Evolutionary conservation across 1,139 yeast species (phyloP), one percentile per base, ranked within the genome.

Genomic region (Petasospora fabianii): DNA sequence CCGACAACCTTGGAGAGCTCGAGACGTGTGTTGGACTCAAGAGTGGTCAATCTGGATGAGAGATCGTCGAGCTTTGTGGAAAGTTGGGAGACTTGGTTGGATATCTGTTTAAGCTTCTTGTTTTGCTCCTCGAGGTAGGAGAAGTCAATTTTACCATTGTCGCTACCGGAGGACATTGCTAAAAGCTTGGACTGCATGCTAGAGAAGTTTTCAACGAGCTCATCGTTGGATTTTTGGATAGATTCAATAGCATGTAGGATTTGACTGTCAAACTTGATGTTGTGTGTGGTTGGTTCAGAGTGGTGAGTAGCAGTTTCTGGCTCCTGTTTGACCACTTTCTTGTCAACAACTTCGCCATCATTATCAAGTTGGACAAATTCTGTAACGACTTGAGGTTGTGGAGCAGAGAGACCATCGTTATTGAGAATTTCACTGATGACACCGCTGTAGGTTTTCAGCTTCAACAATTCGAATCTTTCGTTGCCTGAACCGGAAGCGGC

Each of bases 391-490:
- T 56, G 53, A 19, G 70, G 68, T 44, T 79, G 81, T 24, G 64
- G 70, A 49, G 71, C 66, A 46, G 75, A 62, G 17, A 73, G 64
- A 1, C 75, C 78, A 51, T 78, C 82, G 48, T 79, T 83, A 45
- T 76, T 79, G 27, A 52, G 64, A 48, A 52, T 75, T 49, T 80
- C 86, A 35, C 65, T 70, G 5, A 80, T 67, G 17, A 80, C 65
- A 27, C 66, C 66, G 41, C 71, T 66, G 66, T 74, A 82, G 2
- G 75, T 68, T 30, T 75, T 70, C 49, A 82, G 59, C 51, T 71
- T 71, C 46, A 82, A 63, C 4, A 83, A 53, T 57, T 83, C 92
- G 56, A 75, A 80, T 27, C 69, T 66, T 54, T 82, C 90, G 30
- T 59, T 54, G 30, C 55, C 47, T 35, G 53, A 30, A 37, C 52